Conservation (phyloP, 371 early-diverging fungal species). For the Mortierella sp. region DNA sequence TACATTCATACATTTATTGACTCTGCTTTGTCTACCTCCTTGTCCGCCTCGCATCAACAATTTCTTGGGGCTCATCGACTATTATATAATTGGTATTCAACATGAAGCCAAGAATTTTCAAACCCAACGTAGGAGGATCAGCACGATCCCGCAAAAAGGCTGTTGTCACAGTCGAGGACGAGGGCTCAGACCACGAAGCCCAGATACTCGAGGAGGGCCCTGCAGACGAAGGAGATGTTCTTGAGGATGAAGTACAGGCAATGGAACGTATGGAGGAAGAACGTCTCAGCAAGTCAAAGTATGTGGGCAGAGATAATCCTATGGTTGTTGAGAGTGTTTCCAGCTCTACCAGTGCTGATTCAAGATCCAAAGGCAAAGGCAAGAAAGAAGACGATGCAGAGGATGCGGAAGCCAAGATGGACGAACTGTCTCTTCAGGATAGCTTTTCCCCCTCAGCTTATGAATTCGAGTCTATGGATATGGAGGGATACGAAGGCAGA, state of each 20-base stretch:
- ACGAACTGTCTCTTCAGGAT: conserved; percentile 21
- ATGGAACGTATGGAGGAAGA: conserved; percentile 49
- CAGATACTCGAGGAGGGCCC: conserved; percentile 21
- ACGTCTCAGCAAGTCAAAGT: conserved; percentile 20
- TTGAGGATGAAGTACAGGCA: conserved; percentile 43
- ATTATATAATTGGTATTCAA: background rate
- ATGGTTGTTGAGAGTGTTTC: conserved; percentile 4
- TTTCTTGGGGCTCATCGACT: no score
- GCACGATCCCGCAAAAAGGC: conserved; percentile 45
- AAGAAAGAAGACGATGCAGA: conserved; percentile 10
- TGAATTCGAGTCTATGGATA: conserved; percentile 12
- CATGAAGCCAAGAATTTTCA: conserved; percentile 54
- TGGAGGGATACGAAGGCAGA: background rate
- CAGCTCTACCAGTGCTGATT: background rate
- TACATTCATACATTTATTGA: no score
- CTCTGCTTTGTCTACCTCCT: no score
- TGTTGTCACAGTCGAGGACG: conserved; percentile 19
- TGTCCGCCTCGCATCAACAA: no score
- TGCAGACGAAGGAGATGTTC: conserved; percentile 23
- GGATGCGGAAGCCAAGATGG: conserved; percentile 7
- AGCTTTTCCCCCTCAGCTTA: conserved; percentile 4
- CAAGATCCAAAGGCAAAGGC: conserved; percentile 22
- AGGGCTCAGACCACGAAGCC: conserved; percentile 34
- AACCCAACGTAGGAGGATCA: conserved; percentile 32
- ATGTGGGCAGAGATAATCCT: conserved; percentile 5